Evolutionary conservation across 306 rosid genomes (phyloP), one percentile per base, ranked within the genome.

Genomic region (Carpinus fangiana): DNA sequence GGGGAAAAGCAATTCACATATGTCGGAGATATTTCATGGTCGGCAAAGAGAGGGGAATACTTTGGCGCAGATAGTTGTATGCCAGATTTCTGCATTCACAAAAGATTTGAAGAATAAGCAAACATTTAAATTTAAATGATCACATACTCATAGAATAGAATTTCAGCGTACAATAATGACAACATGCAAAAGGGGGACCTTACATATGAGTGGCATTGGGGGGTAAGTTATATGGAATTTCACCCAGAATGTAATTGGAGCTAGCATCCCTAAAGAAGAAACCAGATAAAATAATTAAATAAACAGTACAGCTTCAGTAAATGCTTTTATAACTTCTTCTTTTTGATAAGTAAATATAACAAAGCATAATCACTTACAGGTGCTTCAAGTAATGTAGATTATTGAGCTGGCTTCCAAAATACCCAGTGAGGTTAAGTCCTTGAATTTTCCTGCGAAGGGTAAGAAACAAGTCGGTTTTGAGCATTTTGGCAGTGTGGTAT

Each of bases 161-260:
- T 74, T 68, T 52, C 57, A 67, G 62, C 41, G 23, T 7, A 72
- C 34, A 80, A 23, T 45, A 50, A 9, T 41, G 4, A 16, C 48
- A 57, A 72, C 28, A 75, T 71, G 47, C 34, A 79, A 55, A 23
- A 47, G 12, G 47, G 36, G 43, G 26, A 79, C 59, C 92, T 85
- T 87, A 95, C 98, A 95, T 93, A 68, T 89, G 91, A 83, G 96
- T 93, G 70, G 87, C 97, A 84, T 87, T 90, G 23, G 93, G 96
- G 20, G 99, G 98, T 64, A 95, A 86, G 73, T 71, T 80, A 7
- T 62, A 56, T 20, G 99, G 94, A 87, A 95, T 91, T 80, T 87
- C 86, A 74, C 98, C 99, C 75, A 28, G 52, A 74, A 95, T 75
- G 76, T 72, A 82, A 79, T 95, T 95, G 47, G 80, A 91, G 86